These are phyloP conservation scores for Naganishia vaughanmartiniae DNA, from an alignment of 768 basidiomycete genomes.

Conservation along the genomic window DNA sequence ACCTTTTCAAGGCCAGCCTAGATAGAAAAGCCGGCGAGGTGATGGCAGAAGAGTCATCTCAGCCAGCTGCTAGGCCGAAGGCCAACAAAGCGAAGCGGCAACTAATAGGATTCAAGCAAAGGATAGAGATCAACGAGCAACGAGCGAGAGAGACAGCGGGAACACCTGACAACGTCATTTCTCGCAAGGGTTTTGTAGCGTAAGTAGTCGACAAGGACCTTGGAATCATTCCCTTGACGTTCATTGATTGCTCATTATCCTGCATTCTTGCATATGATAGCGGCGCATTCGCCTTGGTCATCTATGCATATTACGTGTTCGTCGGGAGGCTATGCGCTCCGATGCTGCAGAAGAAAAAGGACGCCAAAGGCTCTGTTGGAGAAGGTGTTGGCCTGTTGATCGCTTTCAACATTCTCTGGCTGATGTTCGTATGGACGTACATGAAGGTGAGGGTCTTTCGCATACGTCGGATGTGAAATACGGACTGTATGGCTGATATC, in stretches of 20 bases:
- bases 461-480: background rate
- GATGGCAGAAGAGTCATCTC: background rate
- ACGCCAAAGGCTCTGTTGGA: conserved; percentile 17
- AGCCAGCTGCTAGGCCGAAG: background rate
- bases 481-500: background rate
- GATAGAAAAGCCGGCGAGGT: background rate
- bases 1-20: no score
- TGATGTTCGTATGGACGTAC: conserved; percentile 80
- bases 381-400: conserved; percentile 60
- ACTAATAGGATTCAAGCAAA: conserved; percentile 20
- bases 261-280: background rate
- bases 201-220: background rate
- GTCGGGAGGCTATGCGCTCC: conserved; percentile 30
- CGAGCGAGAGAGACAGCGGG: conserved; percentile 9
- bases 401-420: conserved; percentile 62
- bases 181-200: conserved; percentile 16
- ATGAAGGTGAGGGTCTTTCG: conserved; percentile 58
- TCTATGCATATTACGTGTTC: conserved; percentile 33
- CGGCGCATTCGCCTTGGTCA: conserved; percentile 17
- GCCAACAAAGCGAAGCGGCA: conserved; percentile 6
- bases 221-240: background rate
- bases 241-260: background rate
- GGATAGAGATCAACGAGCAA: conserved; percentile 22
- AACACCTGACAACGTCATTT: conserved; percentile 3
- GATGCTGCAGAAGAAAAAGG: conserved; percentile 28